Conservation (phyloP, 352 stramenopile species). For the Phytopythium oedochilum region DNA sequence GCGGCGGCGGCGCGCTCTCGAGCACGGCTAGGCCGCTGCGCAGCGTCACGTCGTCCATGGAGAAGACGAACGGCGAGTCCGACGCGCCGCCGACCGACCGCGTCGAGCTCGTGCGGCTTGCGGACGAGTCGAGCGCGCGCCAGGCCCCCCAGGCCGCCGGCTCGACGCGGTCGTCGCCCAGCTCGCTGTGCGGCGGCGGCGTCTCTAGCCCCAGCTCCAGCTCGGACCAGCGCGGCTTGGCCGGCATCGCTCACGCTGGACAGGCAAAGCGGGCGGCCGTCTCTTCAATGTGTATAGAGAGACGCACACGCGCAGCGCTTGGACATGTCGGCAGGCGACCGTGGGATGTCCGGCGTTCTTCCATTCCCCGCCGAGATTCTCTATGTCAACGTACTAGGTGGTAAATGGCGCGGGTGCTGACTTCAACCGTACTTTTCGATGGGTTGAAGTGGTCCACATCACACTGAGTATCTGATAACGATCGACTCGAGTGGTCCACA, state of each 20-base stretch:
- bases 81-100: background rate
- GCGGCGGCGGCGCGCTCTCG: slow-evolving; percentile 1
- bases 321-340: too few relatives aligned
- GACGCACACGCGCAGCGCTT: too few relatives aligned
- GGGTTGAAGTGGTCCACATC: too few relatives aligned
- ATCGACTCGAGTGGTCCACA: too few relatives aligned
- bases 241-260: background rate
- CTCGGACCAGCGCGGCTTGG: slow-evolving; percentile 4
- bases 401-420: too few relatives aligned
- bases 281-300: too few relatives aligned
- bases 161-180: background rate
- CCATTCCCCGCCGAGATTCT: too few relatives aligned
- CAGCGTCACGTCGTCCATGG: slow-evolving; percentile 24
- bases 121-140: background rate
- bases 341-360: too few relatives aligned
- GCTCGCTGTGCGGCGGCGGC: background rate
- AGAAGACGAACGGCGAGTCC: slow-evolving; percentile 1
- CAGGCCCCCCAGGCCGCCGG: background rate
- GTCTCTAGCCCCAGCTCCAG: background rate
- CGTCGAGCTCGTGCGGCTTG: background rate
- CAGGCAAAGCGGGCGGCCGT: too few relatives aligned
- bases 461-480: too few relatives aligned
- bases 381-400: too few relatives aligned
- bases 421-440: too few relatives aligned
- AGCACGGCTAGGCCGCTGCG: slow-evolving; percentile 28